Conservation (phyloP, 1,139 yeast genomes). For the Saccharomyces hybrid region DNA sequence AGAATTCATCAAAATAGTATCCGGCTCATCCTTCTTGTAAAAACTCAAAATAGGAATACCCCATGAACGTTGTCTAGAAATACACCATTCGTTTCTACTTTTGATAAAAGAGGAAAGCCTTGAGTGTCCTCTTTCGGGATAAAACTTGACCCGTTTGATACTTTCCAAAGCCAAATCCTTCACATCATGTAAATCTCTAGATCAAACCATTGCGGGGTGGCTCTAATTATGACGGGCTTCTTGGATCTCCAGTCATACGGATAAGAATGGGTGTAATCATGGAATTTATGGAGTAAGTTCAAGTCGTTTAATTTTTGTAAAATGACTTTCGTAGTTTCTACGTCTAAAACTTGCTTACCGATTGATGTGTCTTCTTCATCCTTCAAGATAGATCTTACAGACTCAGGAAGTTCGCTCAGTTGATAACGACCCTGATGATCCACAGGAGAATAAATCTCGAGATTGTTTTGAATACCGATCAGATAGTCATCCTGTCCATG, state of each 20-base stretch:
- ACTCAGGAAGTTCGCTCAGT: conserved; percentile 17
- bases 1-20: conserved; percentile 27
- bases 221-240: conserved; percentile 86
- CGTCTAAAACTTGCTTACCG: conserved; percentile 53
- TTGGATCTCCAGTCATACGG: conserved; percentile 98
- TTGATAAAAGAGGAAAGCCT: conserved; percentile 65
- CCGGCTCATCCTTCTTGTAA: conserved; percentile 46
- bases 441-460: conserved; percentile 67
- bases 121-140: conserved; percentile 64
- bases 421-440: conserved; percentile 62
- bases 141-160: conserved; percentile 53
- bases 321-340: conserved; percentile 45
- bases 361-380: conserved; percentile 38
- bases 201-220: conserved; percentile 98
- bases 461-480: conserved; percentile 50
- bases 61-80: conserved; percentile 95
- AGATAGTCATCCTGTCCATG: conserved; percentile 93
- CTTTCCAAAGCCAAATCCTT: conserved; percentile 56
- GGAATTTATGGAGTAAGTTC: conserved; percentile 42
- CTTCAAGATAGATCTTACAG: conserved; percentile 27
- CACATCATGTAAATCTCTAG: conserved; percentile 67
- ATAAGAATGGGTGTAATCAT: conserved; percentile 67
- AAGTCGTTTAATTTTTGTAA: conserved; percentile 38
- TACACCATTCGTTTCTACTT: conserved; percentile 93
- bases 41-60: conserved; percentile 96